Percentiles rank a stretch among this genome's conserved stretches.
phyloP scores from a whole-genome alignment of 2,329 filamentous ascomycete genomes.

The Penicillium brevicompactum region DNA sequence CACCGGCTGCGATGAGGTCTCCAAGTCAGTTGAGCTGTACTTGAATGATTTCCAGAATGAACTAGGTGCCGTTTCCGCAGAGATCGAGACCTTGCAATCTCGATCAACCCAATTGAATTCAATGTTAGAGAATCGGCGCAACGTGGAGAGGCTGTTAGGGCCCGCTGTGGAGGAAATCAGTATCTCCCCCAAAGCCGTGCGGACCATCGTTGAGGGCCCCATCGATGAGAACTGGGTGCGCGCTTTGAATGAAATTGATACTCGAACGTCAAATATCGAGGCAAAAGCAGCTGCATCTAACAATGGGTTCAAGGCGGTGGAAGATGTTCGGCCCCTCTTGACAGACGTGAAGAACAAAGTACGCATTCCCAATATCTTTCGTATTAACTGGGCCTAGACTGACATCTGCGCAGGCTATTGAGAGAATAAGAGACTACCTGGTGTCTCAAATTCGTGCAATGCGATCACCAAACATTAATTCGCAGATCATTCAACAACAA shows the following conservation, averaged over 20 bases:
- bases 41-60: conserved; percentile 92
- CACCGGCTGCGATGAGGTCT: conserved; percentile 83
- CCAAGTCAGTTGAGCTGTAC: conserved; percentile 90
- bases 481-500: conserved; percentile 94
- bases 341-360: conserved; percentile 82
- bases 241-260: conserved; percentile 80
- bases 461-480: conserved; percentile 93
- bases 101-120: conserved; percentile 81
- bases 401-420: conserved; percentile 64
- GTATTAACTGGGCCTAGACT: conserved; percentile 3
- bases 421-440: conserved; percentile 90
- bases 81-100: conserved; percentile 90
- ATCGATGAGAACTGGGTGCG: conserved; percentile 90
- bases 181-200: conserved; percentile 79
- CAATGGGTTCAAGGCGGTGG: conserved; percentile 70
- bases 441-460: conserved; percentile 93
- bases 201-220: conserved; percentile 81
- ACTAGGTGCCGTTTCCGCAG: conserved; percentile 85
- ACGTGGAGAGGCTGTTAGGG: conserved; percentile 83
- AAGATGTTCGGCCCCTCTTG: conserved; percentile 82
- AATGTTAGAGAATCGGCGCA: conserved; percentile 83
- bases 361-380: conserved; percentile 15
- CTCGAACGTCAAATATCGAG: conserved; percentile 71
- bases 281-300: conserved; percentile 63
- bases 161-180: conserved; percentile 91